Evolutionary conservation across 352 stramenopile species (phyloP).

Genomic region (Pythium diclinum): DNA sequence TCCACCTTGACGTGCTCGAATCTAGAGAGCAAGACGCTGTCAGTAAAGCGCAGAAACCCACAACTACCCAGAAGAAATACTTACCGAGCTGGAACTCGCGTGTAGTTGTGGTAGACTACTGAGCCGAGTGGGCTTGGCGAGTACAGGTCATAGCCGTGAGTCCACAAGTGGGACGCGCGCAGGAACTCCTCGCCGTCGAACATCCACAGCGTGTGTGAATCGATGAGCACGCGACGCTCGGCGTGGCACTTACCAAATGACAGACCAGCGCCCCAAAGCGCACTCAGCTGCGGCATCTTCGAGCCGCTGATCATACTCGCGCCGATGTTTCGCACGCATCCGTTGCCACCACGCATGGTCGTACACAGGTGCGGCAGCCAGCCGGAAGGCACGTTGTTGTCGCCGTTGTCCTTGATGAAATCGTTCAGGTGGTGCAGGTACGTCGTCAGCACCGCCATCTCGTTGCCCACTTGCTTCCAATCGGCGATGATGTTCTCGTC

Average conservation of each 20-base stretch:
- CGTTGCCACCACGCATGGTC: conserved; percentile 66
- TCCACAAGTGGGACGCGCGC: conserved; percentile 37
- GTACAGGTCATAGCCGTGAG: conserved; percentile 42
- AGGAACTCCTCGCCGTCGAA: conserved; percentile 46
- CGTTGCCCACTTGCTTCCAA: conserved; percentile 73
- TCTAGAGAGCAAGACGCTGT: conserved; percentile 5
- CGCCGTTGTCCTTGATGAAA: conserved; percentile 74
- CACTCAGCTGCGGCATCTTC: conserved; percentile 70
- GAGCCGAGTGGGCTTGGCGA: conserved; percentile 34
- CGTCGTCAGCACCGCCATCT: conserved; percentile 81
- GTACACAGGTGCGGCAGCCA: conserved; percentile 74
- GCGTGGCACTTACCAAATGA: conserved; percentile 87
- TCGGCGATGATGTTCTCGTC: conserved; percentile 70
- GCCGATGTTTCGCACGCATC: conserved; percentile 65
- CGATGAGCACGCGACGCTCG: conserved; percentile 64
- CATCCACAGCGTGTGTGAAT: conserved; percentile 72
- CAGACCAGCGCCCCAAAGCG: conserved; percentile 73
- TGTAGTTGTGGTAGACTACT: conserved; percentile 52
- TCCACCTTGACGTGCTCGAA: conserved; percentile 42
- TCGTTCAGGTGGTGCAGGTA: conserved; percentile 84
- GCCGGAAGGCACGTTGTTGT: conserved; percentile 52
- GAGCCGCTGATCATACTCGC: conserved; percentile 76
- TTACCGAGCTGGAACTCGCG: conserved; percentile 33
- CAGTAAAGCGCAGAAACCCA: background rate
- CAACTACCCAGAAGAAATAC: background rate